Base-by-base conservation (phyloP, 768 basidiomycete genomes). In the Calvatia gigantea region DNA sequence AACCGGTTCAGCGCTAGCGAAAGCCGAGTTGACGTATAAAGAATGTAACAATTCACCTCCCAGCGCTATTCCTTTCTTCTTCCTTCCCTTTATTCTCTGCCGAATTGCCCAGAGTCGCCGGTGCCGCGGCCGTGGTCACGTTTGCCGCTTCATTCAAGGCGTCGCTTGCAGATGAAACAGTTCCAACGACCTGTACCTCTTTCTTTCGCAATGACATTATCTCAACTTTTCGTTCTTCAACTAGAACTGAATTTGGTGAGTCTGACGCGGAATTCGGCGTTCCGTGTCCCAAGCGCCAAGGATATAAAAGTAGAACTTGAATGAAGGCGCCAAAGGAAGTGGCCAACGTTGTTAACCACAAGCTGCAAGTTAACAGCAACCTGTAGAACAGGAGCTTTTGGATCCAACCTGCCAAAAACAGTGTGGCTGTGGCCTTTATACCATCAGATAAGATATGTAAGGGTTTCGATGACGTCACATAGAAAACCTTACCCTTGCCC, bases 361-460 rank as follows among this genome's bases (percentile, higher is more conserved):
- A n/a, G n/a, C n/a, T n/a, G n/a, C n/a, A 32, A 33, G 12, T 32
- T 17, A 21, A 19, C 29, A 32, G 17, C 23, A 33, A 6, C 29
- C 41, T 23, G 3, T 23, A 25, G 41, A 42, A 23, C 41, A n/a
- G n/a, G n/a, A n/a, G n/a, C n/a, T n/a, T n/a, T 23, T 21, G 19
- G 19, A 42, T 23, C 8, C 11, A 19, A 19, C 41, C 8, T 42
- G 41, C 41, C 41, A 23, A 21, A 11, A 17, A 9, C 25, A 23
- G 41, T 21, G 51, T 53, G 51, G 51, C 51, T 53, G 51, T 53
- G 27, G 31, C 0, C 5, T 12, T 19, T 4, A 4, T 9, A 2
- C 8, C 27, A 54, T 45, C 33, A 55, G 54, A 55, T 55, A 47
- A 55, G 54, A 55, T 55, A 55, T 39, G 35, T 54, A 19, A 19